Conservation (phyloP, 2,329 filamentous ascomycete species). For the Berkeleyomyces basicola region DNA sequence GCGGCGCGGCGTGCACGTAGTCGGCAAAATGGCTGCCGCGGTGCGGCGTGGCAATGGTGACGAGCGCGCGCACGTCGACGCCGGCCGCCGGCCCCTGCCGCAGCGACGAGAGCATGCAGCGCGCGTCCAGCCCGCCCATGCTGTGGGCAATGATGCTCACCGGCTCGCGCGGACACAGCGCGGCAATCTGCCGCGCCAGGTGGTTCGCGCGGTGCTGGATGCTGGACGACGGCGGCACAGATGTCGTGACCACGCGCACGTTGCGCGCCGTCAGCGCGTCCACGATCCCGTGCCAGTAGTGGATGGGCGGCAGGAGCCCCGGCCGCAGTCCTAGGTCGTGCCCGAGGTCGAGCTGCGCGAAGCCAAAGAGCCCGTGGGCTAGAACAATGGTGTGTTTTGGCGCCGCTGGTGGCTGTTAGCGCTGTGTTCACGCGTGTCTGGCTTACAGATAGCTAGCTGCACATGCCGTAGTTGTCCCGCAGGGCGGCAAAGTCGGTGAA, state of each 20-base stretch:
- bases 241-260: conserved; percentile 40
- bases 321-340: background rate
- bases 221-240: conserved; percentile 42
- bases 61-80: conserved; percentile 33
- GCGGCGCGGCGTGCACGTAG: conserved; percentile 29
- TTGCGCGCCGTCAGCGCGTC: conserved; percentile 38
- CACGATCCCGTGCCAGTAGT: conserved; percentile 50
- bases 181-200: conserved; percentile 37
- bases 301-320: conserved; percentile 33
- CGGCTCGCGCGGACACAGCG: conserved; percentile 25
- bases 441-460: no score
- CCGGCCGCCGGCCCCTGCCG: conserved; percentile 22
- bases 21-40: conserved; percentile 40
- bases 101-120: conserved; percentile 46
- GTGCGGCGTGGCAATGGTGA: conserved; percentile 39
- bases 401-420: conserved; percentile 5
- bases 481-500: conserved; percentile 13
- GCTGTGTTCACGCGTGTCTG: background rate
- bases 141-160: conserved; percentile 65
- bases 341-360: conserved; percentile 36
- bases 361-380: conserved; percentile 48
- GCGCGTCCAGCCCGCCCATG: conserved; percentile 49
- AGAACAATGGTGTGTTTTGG: conserved; percentile 47
- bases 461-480: conserved; percentile 10
- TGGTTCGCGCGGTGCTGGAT: conserved; percentile 43